Conservation (phyloP, 2,329 filamentous ascomycete genomes). For the Stemphylium beticola region DNA sequence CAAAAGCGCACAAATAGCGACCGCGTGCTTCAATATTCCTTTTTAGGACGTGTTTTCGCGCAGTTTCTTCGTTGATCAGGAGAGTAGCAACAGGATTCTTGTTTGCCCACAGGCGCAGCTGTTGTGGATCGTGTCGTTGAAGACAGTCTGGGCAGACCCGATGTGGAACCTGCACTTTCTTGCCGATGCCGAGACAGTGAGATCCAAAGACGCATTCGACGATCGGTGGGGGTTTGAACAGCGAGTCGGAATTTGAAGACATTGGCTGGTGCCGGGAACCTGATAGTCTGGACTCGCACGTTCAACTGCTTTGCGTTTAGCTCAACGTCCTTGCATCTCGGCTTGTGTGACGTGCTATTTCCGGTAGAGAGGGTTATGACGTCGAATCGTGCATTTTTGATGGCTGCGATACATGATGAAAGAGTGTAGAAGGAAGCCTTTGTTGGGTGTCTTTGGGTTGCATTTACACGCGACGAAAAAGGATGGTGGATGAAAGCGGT, state of each 20-base stretch:
- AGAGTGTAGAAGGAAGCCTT: not conserved
- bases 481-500: constrained; percentile 13
- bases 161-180: constrained; percentile 28
- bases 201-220: constrained; percentile 29
- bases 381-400: constrained; percentile 1
- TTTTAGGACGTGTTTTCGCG: constrained; percentile 26
- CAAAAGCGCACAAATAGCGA: constrained; percentile 29
- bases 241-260: constrained; percentile 18
- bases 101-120: constrained; percentile 29
- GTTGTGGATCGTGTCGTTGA: constrained; percentile 31
- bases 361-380: constrained; percentile 10
- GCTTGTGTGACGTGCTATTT: constrained; percentile 12
- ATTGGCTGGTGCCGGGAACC: constrained; percentile 24
- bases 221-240: constrained; percentile 34
- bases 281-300: constrained; percentile 18
- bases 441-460: not conserved
- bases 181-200: constrained; percentile 37
- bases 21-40: constrained; percentile 32
- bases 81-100: constrained; percentile 19
- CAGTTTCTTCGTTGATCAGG: constrained; percentile 28
- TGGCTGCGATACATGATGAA: constrained; percentile 3
- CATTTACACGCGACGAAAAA: constrained; percentile 3
- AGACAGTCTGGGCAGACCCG: constrained; percentile 33
- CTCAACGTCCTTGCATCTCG: constrained; percentile 27
- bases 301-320: constrained; percentile 22